phyloP scores from a whole-genome alignment of 257 asterid genomes.

The Nicotiana attenuata region DNA sequence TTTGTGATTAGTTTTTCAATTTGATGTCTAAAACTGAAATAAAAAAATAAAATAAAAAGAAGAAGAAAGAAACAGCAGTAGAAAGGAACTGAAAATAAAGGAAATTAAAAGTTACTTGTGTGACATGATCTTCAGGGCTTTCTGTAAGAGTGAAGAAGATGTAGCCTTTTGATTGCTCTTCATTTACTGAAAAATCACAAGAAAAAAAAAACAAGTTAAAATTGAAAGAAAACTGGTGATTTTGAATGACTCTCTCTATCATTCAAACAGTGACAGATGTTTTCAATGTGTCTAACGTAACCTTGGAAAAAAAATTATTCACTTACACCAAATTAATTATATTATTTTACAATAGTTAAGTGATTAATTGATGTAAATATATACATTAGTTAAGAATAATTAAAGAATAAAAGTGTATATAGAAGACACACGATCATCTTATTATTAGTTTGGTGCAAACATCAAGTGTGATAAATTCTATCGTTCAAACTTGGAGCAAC shows the following conservation, averaged over 20 bases:
- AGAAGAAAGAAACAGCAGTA: neutral
- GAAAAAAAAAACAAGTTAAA: neutral
- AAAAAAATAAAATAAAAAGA: neutral
- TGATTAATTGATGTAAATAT: too few species aligned
- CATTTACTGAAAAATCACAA: conserved; percentile 18
- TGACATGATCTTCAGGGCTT: conserved; percentile 53
- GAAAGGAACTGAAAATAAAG: neutral
- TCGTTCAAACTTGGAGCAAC: too few species aligned
- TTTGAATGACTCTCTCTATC: too few species aligned
- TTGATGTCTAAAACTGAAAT: neutral
- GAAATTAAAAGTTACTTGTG: conserved; percentile 36
- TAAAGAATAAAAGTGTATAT: too few species aligned
- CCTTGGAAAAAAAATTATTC: too few species aligned
- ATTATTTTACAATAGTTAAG: too few species aligned
- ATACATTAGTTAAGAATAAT: too few species aligned
- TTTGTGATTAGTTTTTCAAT: neutral
- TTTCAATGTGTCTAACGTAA: too few species aligned
- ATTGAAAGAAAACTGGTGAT: neutral
- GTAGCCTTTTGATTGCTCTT: conserved; percentile 29
- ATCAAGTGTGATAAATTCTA: too few species aligned
- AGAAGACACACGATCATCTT: too few species aligned
- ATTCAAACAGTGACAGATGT: neutral
- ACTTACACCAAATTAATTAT: too few species aligned
- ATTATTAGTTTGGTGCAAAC: too few species aligned
- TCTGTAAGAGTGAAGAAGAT: conserved; percentile 42